Conservation (phyloP, 306 rosid species). For the Vigna unguiculata region DNA sequence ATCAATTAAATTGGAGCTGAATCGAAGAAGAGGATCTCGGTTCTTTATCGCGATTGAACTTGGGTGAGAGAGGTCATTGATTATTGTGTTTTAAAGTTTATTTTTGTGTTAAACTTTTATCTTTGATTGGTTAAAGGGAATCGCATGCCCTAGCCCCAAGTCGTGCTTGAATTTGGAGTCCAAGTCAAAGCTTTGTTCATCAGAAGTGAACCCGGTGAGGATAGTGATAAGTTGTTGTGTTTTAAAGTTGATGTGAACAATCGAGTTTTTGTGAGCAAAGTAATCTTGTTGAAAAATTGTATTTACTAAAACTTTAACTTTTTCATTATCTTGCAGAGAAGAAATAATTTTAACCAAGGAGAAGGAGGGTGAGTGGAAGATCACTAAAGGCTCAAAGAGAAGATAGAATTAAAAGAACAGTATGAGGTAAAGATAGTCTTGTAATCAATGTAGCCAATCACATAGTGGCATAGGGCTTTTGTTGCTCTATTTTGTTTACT, state of each 20-base stretch:
- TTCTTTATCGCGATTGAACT: no score
- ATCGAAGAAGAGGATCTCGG: no score
- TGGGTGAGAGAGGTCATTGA: no score
- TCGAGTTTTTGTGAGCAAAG: conserved; percentile 20
- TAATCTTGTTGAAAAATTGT: conserved; percentile 9
- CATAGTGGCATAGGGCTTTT: background rate
- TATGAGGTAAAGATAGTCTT: conserved; percentile 57
- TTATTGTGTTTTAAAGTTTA: no score
- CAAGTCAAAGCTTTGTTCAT: no score
- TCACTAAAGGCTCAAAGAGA: conserved; percentile 85
- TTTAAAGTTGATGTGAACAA: conserved; percentile 5
- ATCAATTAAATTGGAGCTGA: no score
- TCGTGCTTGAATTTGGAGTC: no score
- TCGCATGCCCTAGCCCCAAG: no score
- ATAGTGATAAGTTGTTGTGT: no score
- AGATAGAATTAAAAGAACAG: conserved; percentile 85
- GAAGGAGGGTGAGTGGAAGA: conserved; percentile 82
- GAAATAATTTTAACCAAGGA: conserved; percentile 75
- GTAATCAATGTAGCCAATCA: background rate
- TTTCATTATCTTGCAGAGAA: conserved; percentile 65
- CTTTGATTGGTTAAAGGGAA: no score
- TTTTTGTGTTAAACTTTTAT: no score
- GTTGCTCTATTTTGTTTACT: conserved; percentile 2
- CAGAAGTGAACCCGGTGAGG: no score
- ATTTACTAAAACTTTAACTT: conserved; percentile 27